Percentiles rank a stretch among this genome's conserved stretches.
Evolutionary conservation across 176 grass and related monocot species (phyloP).

Genomic region (Urochloa ruziziensis): DNA sequence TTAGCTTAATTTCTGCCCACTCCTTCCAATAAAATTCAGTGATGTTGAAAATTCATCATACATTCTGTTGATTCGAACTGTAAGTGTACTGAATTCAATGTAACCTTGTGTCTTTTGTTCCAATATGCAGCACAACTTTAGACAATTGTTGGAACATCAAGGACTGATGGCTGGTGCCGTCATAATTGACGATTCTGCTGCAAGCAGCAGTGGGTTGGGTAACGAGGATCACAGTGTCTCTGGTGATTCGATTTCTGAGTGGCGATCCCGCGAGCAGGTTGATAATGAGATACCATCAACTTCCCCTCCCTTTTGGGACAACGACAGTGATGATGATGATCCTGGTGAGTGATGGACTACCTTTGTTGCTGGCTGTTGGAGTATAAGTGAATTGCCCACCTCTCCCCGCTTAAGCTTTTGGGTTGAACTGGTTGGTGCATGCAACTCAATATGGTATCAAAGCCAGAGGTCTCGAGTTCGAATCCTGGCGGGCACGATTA

Average conservation of each 20-base stretch:
- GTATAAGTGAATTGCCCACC: too few species aligned
- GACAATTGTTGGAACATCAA: not conserved
- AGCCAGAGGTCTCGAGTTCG: too few species aligned
- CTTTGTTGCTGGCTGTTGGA: not conserved
- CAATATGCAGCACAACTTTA: conserved; percentile 29
- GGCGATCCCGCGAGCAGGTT: conserved; percentile 57
- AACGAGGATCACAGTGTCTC: conserved; percentile 29
- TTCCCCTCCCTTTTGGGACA: conserved; percentile 73
- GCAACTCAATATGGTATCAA: too few species aligned
- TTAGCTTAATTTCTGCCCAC: conserved; percentile 2
- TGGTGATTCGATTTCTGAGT: conserved; percentile 48
- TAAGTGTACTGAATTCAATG: not conserved
- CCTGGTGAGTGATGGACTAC: conserved; percentile 27
- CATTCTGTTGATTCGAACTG: conserved; percentile 12
- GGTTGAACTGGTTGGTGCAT: too few species aligned
- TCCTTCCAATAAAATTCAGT: not conserved
- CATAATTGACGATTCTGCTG: conserved; percentile 46
- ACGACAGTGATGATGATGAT: conserved; percentile 61
- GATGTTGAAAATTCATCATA: not conserved
- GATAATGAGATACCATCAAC: conserved; percentile 78
- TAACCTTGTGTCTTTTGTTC: conserved; percentile 11
- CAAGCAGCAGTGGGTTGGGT: conserved; percentile 34
- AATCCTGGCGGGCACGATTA: too few species aligned
- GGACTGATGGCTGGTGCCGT: conserved; percentile 48
- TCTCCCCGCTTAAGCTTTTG: too few species aligned